Base-by-base conservation (phyloP, 2,329 filamentous ascomycete genomes). In the Elsinoe fawcettii region DNA sequence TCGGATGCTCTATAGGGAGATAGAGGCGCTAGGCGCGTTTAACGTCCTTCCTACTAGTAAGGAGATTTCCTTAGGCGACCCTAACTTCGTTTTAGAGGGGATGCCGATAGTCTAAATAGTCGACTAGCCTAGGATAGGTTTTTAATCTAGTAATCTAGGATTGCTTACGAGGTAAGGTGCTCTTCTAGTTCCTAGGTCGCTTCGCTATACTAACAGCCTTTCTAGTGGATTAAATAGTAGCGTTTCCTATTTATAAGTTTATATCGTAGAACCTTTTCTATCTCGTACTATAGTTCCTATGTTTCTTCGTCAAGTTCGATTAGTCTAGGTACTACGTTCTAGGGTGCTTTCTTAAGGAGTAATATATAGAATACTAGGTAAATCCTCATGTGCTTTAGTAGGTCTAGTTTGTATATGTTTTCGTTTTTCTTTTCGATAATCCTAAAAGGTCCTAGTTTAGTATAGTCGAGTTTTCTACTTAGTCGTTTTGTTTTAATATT, bases 401-500 rank as follows among this genome's bases (percentile, higher is more conserved):
- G n/a, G n/a, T n/a, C n/a, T n/a, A n/a, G n/a, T n/a, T n/a, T n/a
- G n/a, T n/a, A n/a, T 54, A 56, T 39, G 39, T 61, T 60, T 14
- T 23, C 14, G 25, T 44, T 27, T 18, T 60, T 34, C 34, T 32
- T 36, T 41, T 57, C 32, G 51, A 46, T n/a, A 12, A 61, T 51
- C 4, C 34, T 32, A 37, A 62, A 62, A 8, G 44, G 56, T 16
- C 53, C 49, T 47, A 61, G 43, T 25, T 51, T 61, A 18, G 37
- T 57, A 25, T 47, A 36, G 22, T 34, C 37, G 27, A 62, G 32
- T 51, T 61, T 62, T 39, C 46, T 54, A 39, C 41, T 58, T 56
- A 54, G 58, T 34, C 41, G 18, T 20, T 39, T 27, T 34, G 57
- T 32, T n/a, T 59, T 58, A 23, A 62, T 56, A 41, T 62, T 59